Evolutionary conservation across 2,329 filamentous ascomycete species (phyloP).

Genomic region (Ophiocordyceps camponoti-saundersi): DNA sequence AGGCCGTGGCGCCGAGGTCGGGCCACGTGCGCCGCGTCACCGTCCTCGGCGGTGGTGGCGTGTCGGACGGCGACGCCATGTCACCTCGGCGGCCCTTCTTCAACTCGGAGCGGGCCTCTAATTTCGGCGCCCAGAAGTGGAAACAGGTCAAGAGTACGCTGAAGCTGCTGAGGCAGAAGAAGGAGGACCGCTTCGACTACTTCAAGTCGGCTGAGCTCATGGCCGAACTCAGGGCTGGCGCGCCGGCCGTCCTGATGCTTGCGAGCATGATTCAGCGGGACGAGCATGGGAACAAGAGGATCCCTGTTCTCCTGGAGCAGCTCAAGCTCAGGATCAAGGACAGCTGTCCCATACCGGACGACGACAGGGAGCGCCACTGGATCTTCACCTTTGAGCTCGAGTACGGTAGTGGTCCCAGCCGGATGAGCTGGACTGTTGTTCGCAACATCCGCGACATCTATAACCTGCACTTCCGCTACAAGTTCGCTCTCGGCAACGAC

Average conservation of each 20-base stretch:
- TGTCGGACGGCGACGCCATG: conserved; percentile 45
- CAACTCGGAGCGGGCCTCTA: conserved; percentile 49
- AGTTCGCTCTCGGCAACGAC: conserved; percentile 67
- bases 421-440: conserved; percentile 93
- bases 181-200: conserved; percentile 79
- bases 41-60: conserved; percentile 45
- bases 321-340: conserved; percentile 77
- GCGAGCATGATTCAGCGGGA: conserved; percentile 97
- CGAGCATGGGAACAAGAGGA: conserved; percentile 86
- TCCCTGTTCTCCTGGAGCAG: conserved; percentile 89
- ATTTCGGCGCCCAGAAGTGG: conserved; percentile 72
- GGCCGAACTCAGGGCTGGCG: conserved; percentile 83
- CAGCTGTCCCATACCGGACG: conserved; percentile 51
- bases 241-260: conserved; percentile 82
- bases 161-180: conserved; percentile 62
- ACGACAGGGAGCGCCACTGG: conserved; percentile 53
- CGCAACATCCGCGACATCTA: conserved; percentile 78
- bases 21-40: conserved; percentile 51
- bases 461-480: conserved; percentile 88
- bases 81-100: conserved; percentile 41
- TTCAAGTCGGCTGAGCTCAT: conserved; percentile 92
- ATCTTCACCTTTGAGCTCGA: conserved; percentile 86
- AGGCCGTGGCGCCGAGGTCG: conserved; percentile 32
- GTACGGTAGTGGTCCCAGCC: conserved; percentile 85
- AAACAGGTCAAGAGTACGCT: conserved; percentile 81